Conservation (phyloP, 768 basidiomycete species). For the Multifurca ochricompacta region DNA sequence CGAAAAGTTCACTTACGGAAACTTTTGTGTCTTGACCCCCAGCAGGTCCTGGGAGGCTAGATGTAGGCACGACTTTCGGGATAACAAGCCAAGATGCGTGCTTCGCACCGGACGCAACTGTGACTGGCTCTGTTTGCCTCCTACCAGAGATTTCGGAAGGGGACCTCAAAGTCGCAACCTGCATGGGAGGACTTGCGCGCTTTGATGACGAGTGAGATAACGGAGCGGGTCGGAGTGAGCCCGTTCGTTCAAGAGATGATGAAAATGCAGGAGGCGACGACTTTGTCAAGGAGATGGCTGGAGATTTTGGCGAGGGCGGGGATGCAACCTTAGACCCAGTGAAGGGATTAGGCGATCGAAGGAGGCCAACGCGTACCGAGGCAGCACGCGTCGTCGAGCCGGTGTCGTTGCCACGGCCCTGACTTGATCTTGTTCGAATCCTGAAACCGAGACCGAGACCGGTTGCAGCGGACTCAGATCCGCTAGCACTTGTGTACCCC, state of each 20-base stretch:
- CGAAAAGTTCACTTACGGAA: not conserved
- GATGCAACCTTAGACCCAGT: not conserved
- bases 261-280: conserved; percentile 1
- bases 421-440: conserved; percentile 9
- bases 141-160: not conserved
- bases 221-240: not conserved
- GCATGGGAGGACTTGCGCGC: conserved; percentile 11
- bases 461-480: conserved; percentile 15
- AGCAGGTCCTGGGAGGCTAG: not conserved
- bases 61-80: not conserved
- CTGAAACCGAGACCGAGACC: conserved; percentile 18
- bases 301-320: conserved; percentile 2
- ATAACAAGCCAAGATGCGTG: conserved; percentile 17
- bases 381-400: conserved; percentile 5
- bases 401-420: not conserved
- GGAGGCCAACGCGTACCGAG: conserved; percentile 10
- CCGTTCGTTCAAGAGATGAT: conserved; percentile 5
- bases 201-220: conserved; percentile 2
- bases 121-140: conserved; percentile 2
- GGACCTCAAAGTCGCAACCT: not conserved
- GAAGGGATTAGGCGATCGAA: conserved; percentile 9
- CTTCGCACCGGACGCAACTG: not conserved
- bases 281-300: not conserved
- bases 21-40: not conserved
- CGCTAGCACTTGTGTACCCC: conserved; percentile 14